Base-by-base conservation (phyloP, 352 stramenopile species). In the Synura sp. region DNA sequence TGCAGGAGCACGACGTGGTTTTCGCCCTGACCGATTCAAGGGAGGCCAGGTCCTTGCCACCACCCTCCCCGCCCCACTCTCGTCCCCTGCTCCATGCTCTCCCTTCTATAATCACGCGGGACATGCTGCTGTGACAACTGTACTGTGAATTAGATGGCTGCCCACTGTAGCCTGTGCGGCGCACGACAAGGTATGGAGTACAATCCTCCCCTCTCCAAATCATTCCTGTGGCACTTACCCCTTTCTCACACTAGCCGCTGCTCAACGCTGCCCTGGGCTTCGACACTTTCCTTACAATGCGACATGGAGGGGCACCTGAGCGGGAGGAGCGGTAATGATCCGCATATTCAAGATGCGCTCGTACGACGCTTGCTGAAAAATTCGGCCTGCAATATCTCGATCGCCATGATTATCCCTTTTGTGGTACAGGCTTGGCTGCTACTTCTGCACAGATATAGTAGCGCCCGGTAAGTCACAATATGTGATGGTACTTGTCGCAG, bases 401-500 rank as follows among this genome's bases (percentile, higher is more conserved):
- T n/a, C n/a, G n/a, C n/a, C n/a, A n/a, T n/a, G n/a, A n/a, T n/a
- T n/a, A n/a, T n/a, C n/a, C n/a, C n/a, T n/a, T n/a, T n/a, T n/a
- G n/a, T n/a, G n/a, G n/a, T 7, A 27, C 2, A 83, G 5, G 17
- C 84, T 98, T 1, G 95, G 95, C 1, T 99, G 96, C 82, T 99
- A 99, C 84, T 99, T 99, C 83, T 99, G 96, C 85, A 98, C 95
- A 77, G 96, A 99, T 84, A 91, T 99, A 31, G 94, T 99, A 22
- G 97, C 95, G 75, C 95, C 96, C 1, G n/a, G n/a, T n/a, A n/a
- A n/a, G n/a, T n/a, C n/a, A n/a, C n/a, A n/a, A n/a, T n/a, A n/a
- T n/a, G n/a, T n/a, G n/a, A n/a, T n/a, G n/a, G n/a, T n/a, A n/a
- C n/a, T n/a, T n/a, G n/a, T n/a, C n/a, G n/a, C n/a, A n/a, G n/a